Conservation (phyloP, 768 basidiomycete species). For the Auricularia auricula-judae region DNA sequence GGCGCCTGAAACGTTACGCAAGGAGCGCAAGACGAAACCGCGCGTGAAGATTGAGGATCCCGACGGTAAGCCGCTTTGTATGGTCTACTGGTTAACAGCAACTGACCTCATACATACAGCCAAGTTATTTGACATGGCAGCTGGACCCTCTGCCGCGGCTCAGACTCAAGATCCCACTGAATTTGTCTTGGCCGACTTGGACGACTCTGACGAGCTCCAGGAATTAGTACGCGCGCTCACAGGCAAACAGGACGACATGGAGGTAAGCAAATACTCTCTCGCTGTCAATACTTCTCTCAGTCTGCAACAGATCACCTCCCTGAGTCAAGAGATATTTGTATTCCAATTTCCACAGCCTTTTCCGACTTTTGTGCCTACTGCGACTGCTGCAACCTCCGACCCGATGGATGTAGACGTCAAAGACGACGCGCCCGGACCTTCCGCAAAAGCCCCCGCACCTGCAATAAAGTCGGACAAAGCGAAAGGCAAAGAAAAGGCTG, state of each 20-base stretch:
- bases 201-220: not conserved
- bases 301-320: not conserved
- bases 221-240: not conserved
- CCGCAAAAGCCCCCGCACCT: not conserved
- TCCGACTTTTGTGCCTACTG: slow-evolving; percentile 49
- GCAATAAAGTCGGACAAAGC: slow-evolving; percentile 5
- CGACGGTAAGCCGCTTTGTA: slow-evolving; percentile 7
- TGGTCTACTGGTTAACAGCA: not conserved
- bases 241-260: not conserved
- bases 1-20: slow-evolving; percentile 67
- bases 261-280: not conserved
- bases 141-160: not conserved
- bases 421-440: not conserved
- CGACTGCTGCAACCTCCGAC: slow-evolving; percentile 19
- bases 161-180: not conserved
- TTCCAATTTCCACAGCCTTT: slow-evolving; percentile 88
- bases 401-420: slow-evolving; percentile 26
- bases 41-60: slow-evolving; percentile 37
- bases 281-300: not conserved
- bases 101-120: not conserved
- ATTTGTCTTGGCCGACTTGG: not conserved
- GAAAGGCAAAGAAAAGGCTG: slow-evolving; percentile 9
- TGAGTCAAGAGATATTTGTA: slow-evolving; percentile 57
- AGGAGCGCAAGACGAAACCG: slow-evolving; percentile 16
- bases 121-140: not conserved